phyloP scores from a whole-genome alignment of 2,329 filamentous ascomycete genomes.

The Alternaria ethzedia region DNA sequence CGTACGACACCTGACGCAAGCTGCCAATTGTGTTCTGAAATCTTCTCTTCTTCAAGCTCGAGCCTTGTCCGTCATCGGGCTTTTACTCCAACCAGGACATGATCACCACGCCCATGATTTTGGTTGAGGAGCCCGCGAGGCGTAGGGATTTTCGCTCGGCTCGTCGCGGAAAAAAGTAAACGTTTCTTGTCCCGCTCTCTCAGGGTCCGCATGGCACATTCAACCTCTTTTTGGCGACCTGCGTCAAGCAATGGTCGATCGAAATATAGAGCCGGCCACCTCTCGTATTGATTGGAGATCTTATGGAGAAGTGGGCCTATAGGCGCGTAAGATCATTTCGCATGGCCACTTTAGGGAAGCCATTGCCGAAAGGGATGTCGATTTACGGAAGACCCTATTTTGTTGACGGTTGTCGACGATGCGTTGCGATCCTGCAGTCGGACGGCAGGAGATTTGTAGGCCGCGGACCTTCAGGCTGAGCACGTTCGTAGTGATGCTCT shows the following conservation, averaged over 20 bases:
- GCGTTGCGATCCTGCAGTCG: conserved; percentile 13
- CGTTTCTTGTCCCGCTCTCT: not conserved
- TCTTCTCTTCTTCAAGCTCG: conserved; percentile 6
- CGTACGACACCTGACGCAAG: conserved; percentile 21
- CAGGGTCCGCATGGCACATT: conserved; percentile 13
- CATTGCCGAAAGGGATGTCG: not conserved
- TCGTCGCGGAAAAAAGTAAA: conserved; percentile 13
- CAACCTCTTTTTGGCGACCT: conserved; percentile 6
- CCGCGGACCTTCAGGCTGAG: not conserved
- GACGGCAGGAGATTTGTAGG: conserved; percentile 2
- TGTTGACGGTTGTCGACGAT: not conserved
- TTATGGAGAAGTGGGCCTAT: conserved; percentile 1
- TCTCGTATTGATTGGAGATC: not conserved
- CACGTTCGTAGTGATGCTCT: not conserved
- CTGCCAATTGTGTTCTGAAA: conserved; percentile 15
- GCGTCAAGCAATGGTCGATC: conserved; percentile 15
- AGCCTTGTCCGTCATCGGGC: conserved; percentile 1
- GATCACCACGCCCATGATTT: conserved; percentile 11
- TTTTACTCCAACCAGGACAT: conserved; percentile 6
- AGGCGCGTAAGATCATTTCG: conserved; percentile 2
- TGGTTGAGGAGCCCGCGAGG: not conserved
- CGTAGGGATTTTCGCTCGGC: conserved; percentile 3
- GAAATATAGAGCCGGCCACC: conserved; percentile 7
- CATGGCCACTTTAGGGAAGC: not conserved
- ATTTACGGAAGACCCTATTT: conserved; percentile 3